Conservation (phyloP, 2,329 filamentous ascomycete genomes). For the Neonectria magnoliae region DNA sequence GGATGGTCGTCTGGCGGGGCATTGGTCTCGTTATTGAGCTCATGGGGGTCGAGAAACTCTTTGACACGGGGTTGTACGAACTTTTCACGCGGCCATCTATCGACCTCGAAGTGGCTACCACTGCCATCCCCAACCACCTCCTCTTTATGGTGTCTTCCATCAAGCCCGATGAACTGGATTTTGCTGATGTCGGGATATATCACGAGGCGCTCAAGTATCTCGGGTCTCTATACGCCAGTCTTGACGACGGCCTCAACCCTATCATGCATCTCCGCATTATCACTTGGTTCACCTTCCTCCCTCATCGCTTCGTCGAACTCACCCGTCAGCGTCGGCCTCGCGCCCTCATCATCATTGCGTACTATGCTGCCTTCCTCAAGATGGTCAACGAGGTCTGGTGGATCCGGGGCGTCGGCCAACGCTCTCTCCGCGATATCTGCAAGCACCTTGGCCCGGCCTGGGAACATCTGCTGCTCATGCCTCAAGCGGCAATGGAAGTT, state of each 20-base stretch:
- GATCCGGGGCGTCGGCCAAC: constrained; percentile 57
- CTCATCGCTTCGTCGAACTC: constrained; percentile 55
- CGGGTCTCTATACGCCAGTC: constrained; percentile 61
- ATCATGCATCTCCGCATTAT: constrained; percentile 61
- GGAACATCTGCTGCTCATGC: constrained; percentile 54
- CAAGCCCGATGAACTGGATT: constrained; percentile 54
- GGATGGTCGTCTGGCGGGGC: constrained; percentile 66
- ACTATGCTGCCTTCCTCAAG: constrained; percentile 64
- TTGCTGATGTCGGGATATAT: constrained; percentile 52
- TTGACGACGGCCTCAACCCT: constrained; percentile 56
- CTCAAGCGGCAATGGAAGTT: constrained; percentile 50
- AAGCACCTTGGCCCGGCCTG: constrained; percentile 53
- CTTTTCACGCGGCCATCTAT: constrained; percentile 62
- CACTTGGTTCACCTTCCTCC: constrained; percentile 64
- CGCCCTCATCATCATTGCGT: constrained; percentile 61
- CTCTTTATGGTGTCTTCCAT: constrained; percentile 61
- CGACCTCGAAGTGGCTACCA: constrained; percentile 53
- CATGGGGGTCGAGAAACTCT: constrained; percentile 40
- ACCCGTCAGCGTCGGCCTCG: constrained; percentile 54
- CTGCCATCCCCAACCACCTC: constrained; percentile 58
- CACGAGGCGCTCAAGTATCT: constrained; percentile 59
- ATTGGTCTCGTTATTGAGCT: constrained; percentile 59
- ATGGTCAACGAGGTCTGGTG: constrained; percentile 59
- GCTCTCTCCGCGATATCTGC: constrained; percentile 57
- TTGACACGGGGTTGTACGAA: constrained; percentile 55